These are phyloP conservation scores for Pythium angustatum DNA, from an alignment of 352 stramenopile genomes.

Conservation along the genomic window DNA sequence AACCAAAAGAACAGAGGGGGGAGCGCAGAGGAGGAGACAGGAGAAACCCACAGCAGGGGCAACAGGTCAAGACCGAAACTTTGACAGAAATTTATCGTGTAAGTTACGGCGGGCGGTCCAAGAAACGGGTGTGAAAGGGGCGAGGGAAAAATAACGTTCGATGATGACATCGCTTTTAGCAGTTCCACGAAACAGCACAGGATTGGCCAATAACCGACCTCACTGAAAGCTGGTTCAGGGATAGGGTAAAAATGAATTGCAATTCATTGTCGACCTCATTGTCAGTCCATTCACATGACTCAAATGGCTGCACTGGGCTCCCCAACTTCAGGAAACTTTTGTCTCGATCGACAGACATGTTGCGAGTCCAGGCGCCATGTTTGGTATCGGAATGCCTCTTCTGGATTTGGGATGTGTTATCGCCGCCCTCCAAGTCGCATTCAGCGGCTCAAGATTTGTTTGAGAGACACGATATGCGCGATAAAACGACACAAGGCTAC, in stretches of 20 bases:
- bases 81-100: slow-evolving; percentile 16
- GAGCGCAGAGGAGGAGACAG: slow-evolving; percentile 12
- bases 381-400: no score
- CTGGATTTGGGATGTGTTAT: no score
- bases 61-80: slow-evolving; percentile 1
- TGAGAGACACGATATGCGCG: no score
- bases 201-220: slow-evolving; percentile 54
- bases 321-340: no score
- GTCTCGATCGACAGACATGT: no score
- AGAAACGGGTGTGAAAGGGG: not conserved
- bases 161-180: slow-evolving; percentile 16
- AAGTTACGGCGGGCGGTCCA: slow-evolving; percentile 10
- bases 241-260: slow-evolving; percentile 19
- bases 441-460: no score
- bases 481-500: no score
- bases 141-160: slow-evolving; percentile 9
- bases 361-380: no score
- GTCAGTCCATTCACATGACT: not conserved
- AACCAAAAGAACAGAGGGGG: slow-evolving; percentile 17
- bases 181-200: slow-evolving; percentile 54
- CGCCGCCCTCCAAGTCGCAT: no score
- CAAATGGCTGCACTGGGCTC: not conserved
- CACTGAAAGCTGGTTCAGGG: slow-evolving; percentile 22
- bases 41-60: slow-evolving; percentile 7
- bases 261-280: slow-evolving; percentile 14